Percentiles rank a stretch among this genome's conserved stretches.
phyloP scores from a whole-genome alignment of 2,329 filamentous ascomycete species.

The Fusarium transvaalense region DNA sequence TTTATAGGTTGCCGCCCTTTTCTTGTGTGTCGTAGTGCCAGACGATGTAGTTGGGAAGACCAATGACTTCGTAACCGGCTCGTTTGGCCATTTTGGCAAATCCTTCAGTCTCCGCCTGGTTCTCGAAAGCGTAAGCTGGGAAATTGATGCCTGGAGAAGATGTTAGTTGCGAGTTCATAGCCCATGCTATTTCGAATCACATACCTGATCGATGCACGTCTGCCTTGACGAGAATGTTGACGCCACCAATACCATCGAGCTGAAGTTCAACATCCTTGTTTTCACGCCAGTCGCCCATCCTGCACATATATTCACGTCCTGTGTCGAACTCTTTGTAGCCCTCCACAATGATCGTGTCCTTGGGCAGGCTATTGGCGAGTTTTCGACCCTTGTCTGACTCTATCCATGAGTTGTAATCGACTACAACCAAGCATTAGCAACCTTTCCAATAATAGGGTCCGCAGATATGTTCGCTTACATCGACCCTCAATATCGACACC shows the following conservation, averaged over 20 bases:
- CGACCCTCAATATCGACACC: conserved; percentile 90
- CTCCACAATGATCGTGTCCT: conserved; percentile 88
- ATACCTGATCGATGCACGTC: conserved; percentile 94
- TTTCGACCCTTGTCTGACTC: conserved; percentile 88
- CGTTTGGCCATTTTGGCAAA: conserved; percentile 99
- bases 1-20: conserved; percentile 81
- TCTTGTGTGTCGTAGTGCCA: conserved; percentile 99
- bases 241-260: conserved; percentile 95
- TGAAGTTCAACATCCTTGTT: conserved; percentile 94
- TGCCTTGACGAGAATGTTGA: conserved; percentile 97
- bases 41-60: conserved; percentile 96
- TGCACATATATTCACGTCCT: conserved; percentile 88
- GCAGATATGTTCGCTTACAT: conserved; percentile 71
- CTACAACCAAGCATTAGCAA: conserved; percentile 58
- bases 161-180: conserved; percentile 42
- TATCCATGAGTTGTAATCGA: conserved; percentile 99
- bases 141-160: conserved; percentile 86
- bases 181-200: conserved; percentile 43
- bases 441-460: neutral
- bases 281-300: conserved; percentile 90
- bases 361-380: conserved; percentile 78
- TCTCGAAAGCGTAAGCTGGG: conserved; percentile 95
- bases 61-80: conserved; percentile 91
- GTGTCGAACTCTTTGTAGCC: conserved; percentile 96
- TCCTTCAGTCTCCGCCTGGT: conserved; percentile 98